phyloP scores from a whole-genome alignment of 108 stramenopile species.

The Skeletonema potamos region DNA sequence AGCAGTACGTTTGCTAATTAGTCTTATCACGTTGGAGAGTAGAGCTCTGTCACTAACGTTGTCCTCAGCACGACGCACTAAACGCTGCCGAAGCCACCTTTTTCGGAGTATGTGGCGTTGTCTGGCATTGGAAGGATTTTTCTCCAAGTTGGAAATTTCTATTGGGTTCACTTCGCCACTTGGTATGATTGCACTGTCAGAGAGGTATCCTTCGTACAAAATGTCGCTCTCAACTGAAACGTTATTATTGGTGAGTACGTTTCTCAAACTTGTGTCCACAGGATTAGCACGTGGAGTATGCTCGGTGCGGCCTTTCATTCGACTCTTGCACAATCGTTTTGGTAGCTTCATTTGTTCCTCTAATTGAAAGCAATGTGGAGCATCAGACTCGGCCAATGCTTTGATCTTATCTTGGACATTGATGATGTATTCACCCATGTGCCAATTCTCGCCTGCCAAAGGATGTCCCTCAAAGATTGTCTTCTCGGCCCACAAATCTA shows the following conservation, averaged over 20 bases:
- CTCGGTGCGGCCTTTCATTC: slow-evolving; percentile 66
- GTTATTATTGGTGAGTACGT: slow-evolving; percentile 43
- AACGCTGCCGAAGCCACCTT: not conserved
- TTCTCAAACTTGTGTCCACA: slow-evolving; percentile 52
- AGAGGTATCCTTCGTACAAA: slow-evolving; percentile 65
- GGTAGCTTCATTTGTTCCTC: slow-evolving; percentile 36
- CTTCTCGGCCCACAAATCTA: slow-evolving; percentile 64
- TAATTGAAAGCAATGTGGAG: slow-evolving; percentile 39
- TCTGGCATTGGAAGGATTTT: not conserved
- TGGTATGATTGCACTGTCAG: slow-evolving; percentile 55
- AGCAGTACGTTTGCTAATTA: slow-evolving; percentile 1
- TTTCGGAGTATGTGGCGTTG: not conserved
- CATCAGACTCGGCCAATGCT: slow-evolving; percentile 9
- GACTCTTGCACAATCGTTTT: slow-evolving; percentile 52
- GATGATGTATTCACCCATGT: slow-evolving; percentile 47
- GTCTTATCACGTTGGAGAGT: not conserved
- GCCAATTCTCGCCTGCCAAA: slow-evolving; percentile 72
- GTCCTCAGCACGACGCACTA: not conserved
- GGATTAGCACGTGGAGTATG: slow-evolving; percentile 78
- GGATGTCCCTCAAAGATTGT: slow-evolving; percentile 80
- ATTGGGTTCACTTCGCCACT: slow-evolving; percentile 62
- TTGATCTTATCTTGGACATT: slow-evolving; percentile 43
- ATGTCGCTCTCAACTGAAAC: slow-evolving; percentile 37
- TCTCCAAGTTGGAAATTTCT: slow-evolving; percentile 47
- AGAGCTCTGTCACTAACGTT: slow-evolving; percentile 2